Base-by-base conservation (phyloP, 345 rosid genomes). In the Bretschneidera sinensis region DNA sequence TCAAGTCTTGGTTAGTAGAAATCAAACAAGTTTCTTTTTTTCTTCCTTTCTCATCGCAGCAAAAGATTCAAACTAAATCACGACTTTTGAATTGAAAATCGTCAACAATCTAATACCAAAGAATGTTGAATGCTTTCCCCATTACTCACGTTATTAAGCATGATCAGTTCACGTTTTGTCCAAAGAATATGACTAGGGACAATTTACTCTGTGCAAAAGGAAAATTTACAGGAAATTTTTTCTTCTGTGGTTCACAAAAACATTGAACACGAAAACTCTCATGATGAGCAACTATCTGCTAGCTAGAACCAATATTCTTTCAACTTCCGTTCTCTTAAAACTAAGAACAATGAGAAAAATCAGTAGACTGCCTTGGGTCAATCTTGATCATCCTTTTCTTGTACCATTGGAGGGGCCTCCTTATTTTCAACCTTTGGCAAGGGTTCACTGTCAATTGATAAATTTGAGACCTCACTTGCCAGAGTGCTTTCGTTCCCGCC, bases 391-490 rank as follows among this genome's bases (percentile, higher is more conserved):
- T n/a, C n/a, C n/a, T n/a, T n/a, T n/a, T n/a, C n/a, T n/a, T n/a
- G n/a, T n/a, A n/a, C n/a, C n/a, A n/a, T n/a, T n/a, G n/a, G n/a
- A n/a, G n/a, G n/a, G n/a, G 16, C 45, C 6, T 14, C 10, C 15
- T 14, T 39, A n/a, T n/a, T n/a, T n/a, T n/a, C n/a, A n/a, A n/a
- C n/a, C n/a, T n/a, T n/a, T 8, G 33, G 33, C 8, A 8, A 28
- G 8, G 33, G 33, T 28, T 28, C 33, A 47, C 17, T 47, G 5
- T 60, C 64, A 39, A 69, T 33, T 17, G 72, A 28, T 71, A 74
- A 61, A 47, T 66, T 57, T 8, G 81, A 66, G 28, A 72, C 53
- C n/a, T 76, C 84, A 50, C 70, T 56, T 6, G 65, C 57, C 59
- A 63, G 54, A 43, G 63, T 64, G 54, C 59, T 58, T 43, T 73